Evolutionary conservation across 2,329 filamentous ascomycete genomes (phyloP), one percentile per base, ranked within the genome.

Genomic region (Trematosphaeria pertusa): DNA sequence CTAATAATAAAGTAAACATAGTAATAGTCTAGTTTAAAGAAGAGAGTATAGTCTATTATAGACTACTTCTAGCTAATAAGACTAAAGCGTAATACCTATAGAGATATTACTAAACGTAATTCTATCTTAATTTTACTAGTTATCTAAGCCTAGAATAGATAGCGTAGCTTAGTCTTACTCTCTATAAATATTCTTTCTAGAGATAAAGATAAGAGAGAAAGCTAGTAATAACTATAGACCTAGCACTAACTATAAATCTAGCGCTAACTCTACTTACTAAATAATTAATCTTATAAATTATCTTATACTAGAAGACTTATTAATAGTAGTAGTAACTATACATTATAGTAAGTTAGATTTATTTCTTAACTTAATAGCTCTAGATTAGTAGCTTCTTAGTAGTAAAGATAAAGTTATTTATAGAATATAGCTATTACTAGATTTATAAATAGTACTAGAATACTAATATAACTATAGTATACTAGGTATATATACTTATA

Each of bases 391-490:
- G 17, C 9, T 46, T 17, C 24, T 46, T 34, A 35, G 37, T 33
- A 28, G 21, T 20, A n/a, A 15, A 48, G 30, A 38, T 24, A 15
- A 48, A 43, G 18, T 43, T 31, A 48, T 48, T 19, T 19, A 37
- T 7, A 48, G 30, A 26, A 43, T 18, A 5, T n/a, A 41, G 37
- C 5, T 40, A 41, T 32, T 19, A 22, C 18, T 26, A 22, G 37
- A 46, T 34, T 41, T 21, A 46, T 46, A 19, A 37, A 22, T 46
- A 15, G 33, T 46, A 46, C n/a, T 46, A 20, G 34, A 33, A 26
- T 48, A 41, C 22, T 31, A 26, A 31, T 43, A 48, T 43, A 22
- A n/a, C n/a, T n/a, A 24, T n/a, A 33, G 24, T 43, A 18, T 5
- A 14, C 30, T n/a, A 32, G 30, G n/a, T 17, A n/a, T 36, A 43